Evolutionary conservation across 805 yeast species (phyloP), one percentile per base, ranked within the genome.

Genomic region (Citeromyces nyonsensis): DNA sequence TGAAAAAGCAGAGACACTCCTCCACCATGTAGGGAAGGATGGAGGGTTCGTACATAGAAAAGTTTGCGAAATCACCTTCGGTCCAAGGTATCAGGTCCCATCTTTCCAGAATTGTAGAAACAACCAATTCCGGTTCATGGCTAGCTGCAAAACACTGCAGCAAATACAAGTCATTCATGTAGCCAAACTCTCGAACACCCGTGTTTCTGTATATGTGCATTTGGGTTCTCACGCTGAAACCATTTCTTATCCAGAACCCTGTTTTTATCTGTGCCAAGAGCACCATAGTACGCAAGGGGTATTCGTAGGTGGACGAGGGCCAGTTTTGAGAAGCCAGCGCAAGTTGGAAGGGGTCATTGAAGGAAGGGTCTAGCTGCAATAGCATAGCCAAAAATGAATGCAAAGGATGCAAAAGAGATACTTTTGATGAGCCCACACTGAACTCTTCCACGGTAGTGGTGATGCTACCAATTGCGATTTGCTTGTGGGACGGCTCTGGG

Each of bases 231-330:
- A 84, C 73, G 27, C 86, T 77, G 36, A 71, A 66, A 0, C 98
- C 98, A 52, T 88, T 88, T 44, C 97, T 67, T 0, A 88, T 95
- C 97, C 97, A 88, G 35, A 79, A 67, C 0, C 95, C 95, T 0
- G 80, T 73, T 38, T 82, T 77, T 6, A 88, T 80, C 44, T 91
- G 96, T 0, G 95, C 72, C 40, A 83, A 53, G 6, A 82, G 52
- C 0, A 82, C 95, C 20, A 84, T 47, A 0, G 86, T 77, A 36
- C 93, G 62, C 13, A 91, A 50, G 0, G 95, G 79, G 39, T 79
- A 75, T 40, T 84, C 95, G 40, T 78, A 67, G 14, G 29, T 22
- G 6, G 34, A n/a, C 4, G 28, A 29, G 8, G 33, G 34, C 2
- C 38, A 20, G 18, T 5, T 27, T 10, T 9, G 18, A n/a, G 13